A percentile compares a stretch with the other conserved stretches of the same genome.
phyloP scores from a whole-genome alignment of 2,329 filamentous ascomycete genomes.

The Botrytis deweyae region DNA sequence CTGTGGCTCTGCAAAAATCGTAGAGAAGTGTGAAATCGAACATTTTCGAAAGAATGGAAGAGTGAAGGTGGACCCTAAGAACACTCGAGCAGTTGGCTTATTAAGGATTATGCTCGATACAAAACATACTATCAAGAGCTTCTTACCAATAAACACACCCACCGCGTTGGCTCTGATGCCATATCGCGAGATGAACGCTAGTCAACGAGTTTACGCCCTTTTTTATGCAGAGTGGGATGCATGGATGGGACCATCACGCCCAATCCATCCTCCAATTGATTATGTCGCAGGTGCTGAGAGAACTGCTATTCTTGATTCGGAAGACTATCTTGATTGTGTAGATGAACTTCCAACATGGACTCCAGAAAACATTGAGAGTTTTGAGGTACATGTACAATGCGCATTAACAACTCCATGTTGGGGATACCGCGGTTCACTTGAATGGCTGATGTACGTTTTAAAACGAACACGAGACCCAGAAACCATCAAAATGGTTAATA shows the following conservation, averaged over 20 bases:
- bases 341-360: background rate
- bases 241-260: constrained; percentile 7
- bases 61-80: background rate
- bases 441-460: background rate
- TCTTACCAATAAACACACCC: background rate
- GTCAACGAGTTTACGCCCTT: background rate
- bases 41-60: background rate
- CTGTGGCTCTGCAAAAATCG: background rate
- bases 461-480: background rate
- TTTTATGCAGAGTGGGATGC: constrained; percentile 14
- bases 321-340: background rate
- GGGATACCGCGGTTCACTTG: background rate
- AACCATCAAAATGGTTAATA: constrained; percentile 1
- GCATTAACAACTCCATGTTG: background rate
- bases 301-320: background rate
- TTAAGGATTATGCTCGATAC: constrained; percentile 1
- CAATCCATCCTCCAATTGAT: too few relatives aligned
- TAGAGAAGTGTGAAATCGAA: background rate
- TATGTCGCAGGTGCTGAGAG: background rate
- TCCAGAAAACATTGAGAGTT: background rate
- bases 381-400: constrained; percentile 2
- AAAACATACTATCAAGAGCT: background rate
- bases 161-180: background rate
- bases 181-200: background rate
- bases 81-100: background rate